These are phyloP conservation scores for Chaetomiaceae sp. DNA, from an alignment of 2,329 filamentous ascomycete genomes.

Conservation along the genomic window DNA sequence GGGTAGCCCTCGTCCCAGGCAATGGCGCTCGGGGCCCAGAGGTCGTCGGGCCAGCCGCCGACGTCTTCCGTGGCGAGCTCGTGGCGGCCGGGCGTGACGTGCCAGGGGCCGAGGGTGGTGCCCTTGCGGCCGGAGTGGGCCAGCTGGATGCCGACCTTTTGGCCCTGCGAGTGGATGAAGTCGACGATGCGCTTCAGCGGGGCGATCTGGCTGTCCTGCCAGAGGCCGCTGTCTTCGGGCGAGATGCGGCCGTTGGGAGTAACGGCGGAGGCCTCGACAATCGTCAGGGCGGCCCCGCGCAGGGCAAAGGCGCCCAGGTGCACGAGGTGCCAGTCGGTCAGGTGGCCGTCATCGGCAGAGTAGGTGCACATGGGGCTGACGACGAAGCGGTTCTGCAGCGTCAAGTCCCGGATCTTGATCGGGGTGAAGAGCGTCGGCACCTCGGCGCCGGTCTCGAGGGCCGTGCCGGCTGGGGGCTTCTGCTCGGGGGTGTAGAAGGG, in stretches of 20 bases:
- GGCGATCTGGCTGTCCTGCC: constrained; percentile 77
- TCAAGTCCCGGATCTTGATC: constrained; percentile 49
- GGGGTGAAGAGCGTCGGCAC: constrained; percentile 55
- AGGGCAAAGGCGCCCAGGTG: constrained; percentile 76
- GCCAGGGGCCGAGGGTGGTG: constrained; percentile 59
- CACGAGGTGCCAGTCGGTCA: constrained; percentile 76
- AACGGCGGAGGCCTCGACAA: constrained; percentile 76
- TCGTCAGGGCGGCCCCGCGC: constrained; percentile 67
- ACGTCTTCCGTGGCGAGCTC: constrained; percentile 49
- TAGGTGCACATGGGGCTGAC: constrained; percentile 61
- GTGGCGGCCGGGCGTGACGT: constrained; percentile 49
- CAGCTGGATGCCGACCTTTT: constrained; percentile 75
- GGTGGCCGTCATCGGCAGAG: constrained; percentile 58
- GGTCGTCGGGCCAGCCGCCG: constrained; percentile 55
- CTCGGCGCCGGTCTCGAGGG: constrained; percentile 33
- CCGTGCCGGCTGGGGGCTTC: constrained; percentile 46
- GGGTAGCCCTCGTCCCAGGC: constrained; percentile 59
- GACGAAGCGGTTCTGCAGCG: constrained; percentile 53
- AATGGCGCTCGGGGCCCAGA: constrained; percentile 48
- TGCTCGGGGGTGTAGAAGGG: constrained; percentile 54
- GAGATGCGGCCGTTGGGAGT: constrained; percentile 75
- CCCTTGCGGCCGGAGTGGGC: constrained; percentile 74
- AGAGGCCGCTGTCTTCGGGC: constrained; percentile 73
- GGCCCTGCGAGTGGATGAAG: constrained; percentile 73
- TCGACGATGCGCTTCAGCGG: constrained; percentile 67